These are phyloP conservation scores for Priceomyces medius DNA, from an alignment of 805 yeast species.

Conservation along the genomic window DNA sequence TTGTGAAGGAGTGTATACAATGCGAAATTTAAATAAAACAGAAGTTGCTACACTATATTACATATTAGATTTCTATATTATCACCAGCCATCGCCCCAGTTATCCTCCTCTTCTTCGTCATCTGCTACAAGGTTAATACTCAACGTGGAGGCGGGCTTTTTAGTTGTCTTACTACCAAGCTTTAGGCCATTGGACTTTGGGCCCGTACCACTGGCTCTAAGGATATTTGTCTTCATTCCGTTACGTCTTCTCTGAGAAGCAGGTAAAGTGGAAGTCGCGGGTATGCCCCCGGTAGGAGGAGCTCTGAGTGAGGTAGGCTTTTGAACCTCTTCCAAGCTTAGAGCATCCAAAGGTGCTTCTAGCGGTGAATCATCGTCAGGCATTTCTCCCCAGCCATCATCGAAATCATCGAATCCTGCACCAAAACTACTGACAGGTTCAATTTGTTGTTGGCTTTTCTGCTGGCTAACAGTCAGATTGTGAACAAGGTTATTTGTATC, in stretches of 20 bases:
- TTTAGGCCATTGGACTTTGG: slow-evolving; percentile 19
- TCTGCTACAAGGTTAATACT: slow-evolving; percentile 25
- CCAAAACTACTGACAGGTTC: not conserved
- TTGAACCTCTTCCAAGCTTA: not conserved
- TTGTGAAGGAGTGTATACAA: not conserved
- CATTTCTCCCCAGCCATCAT: slow-evolving; percentile 25
- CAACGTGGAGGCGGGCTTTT: slow-evolving; percentile 21
- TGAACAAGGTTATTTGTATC: slow-evolving; percentile 1
- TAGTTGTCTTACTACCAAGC: slow-evolving; percentile 18
- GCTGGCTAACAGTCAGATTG: not conserved
- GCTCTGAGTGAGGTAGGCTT: slow-evolving; percentile 8
- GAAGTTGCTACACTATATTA: no score
- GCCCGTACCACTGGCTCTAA: slow-evolving; percentile 2
- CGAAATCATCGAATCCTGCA: slow-evolving; percentile 13
- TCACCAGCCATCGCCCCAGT: slow-evolving; percentile 26
- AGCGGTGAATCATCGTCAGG: slow-evolving; percentile 9
- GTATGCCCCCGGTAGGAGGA: slow-evolving; percentile 1
- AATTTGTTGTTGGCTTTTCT: not conserved
- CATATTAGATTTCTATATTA: not conserved
- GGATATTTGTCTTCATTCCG: not conserved
- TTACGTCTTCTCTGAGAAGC: not conserved
- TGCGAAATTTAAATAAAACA: not conserved
- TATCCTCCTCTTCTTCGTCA: slow-evolving; percentile 35
- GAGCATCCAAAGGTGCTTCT: not conserved
- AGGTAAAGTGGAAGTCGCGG: no score